A percentile compares a stretch with the other conserved stretches of the same genome.
phyloP scores from a whole-genome alignment of 1,284 basidiomycete genomes.

The Trichosporon sp. region DNA sequence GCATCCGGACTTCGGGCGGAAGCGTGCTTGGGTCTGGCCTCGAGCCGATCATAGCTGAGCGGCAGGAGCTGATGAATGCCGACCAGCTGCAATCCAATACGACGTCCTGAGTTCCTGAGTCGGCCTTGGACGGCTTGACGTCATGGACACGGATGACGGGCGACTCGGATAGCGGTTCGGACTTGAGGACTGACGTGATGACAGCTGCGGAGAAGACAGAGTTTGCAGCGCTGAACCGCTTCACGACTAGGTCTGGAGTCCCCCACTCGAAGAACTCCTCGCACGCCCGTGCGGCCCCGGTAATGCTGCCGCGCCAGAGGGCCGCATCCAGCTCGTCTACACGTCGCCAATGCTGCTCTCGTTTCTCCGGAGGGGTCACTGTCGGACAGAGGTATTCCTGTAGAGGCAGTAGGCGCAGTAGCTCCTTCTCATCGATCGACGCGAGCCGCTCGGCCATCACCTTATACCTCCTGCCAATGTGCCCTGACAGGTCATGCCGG shows the following conservation, averaged over 20 bases:
- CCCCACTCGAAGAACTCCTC: conserved; percentile 91
- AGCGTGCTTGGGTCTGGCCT: conserved; percentile 39
- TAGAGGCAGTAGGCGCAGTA: conserved; percentile 71
- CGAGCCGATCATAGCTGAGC: conserved; percentile 47
- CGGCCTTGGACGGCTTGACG: background rate
- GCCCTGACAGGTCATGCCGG: conserved; percentile 67
- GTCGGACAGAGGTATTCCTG: conserved; percentile 71
- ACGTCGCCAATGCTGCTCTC: conserved; percentile 46
- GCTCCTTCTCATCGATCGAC: conserved; percentile 46
- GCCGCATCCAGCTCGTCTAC: conserved; percentile 42
- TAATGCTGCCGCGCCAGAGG: conserved; percentile 60
- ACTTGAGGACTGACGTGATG: conserved; percentile 36
- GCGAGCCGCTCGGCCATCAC: conserved; percentile 67
- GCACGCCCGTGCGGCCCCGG: conserved; percentile 71
- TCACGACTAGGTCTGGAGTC: conserved; percentile 63
- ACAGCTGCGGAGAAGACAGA: conserved; percentile 46
- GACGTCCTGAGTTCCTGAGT: conserved; percentile 30
- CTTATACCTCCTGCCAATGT: conserved; percentile 62
- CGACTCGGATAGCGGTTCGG: background rate
- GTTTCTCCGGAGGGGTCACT: conserved; percentile 37
- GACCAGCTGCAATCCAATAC: conserved; percentile 41
- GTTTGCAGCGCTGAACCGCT: conserved; percentile 48
- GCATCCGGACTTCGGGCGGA: conserved; percentile 25
- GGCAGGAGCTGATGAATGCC: conserved; percentile 38
- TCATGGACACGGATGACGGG: background rate